phyloP scores from a whole-genome alignment of 352 stramenopile species.

The Globisporangium paddicum region DNA sequence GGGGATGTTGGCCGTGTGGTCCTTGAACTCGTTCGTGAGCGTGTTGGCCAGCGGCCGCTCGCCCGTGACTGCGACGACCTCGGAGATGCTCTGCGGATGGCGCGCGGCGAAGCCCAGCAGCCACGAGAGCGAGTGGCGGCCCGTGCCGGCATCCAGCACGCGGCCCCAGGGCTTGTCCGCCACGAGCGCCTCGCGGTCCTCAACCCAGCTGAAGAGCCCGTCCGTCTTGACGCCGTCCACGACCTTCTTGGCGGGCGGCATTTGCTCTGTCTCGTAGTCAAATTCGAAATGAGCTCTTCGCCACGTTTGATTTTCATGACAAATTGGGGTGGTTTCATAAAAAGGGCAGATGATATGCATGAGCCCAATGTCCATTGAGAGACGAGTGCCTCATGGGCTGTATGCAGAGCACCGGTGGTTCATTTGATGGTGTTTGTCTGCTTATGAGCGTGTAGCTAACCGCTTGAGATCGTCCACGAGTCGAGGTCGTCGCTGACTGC shows the following conservation, averaged over 20 bases:
- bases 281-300: background rate
- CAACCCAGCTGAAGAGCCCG: conserved; percentile 69
- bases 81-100: conserved; percentile 19
- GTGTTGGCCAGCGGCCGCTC: conserved; percentile 48
- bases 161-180: conserved; percentile 34
- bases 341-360: background rate
- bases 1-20: conserved; percentile 25
- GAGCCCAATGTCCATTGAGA: background rate
- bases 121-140: conserved; percentile 87
- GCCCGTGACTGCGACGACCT: conserved; percentile 70
- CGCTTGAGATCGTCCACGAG: no score
- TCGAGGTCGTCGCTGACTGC: background rate
- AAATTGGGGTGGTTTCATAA: conserved; percentile 1
- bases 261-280: background rate
- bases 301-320: background rate
- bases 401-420: no score
- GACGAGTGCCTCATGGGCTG: background rate
- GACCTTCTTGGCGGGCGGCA: conserved; percentile 16
- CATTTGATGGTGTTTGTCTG: no score
- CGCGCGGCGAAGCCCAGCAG: conserved; percentile 41
- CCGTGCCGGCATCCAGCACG: conserved; percentile 89
- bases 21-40: conserved; percentile 32
- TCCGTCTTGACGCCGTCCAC: conserved; percentile 39
- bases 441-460: no score
- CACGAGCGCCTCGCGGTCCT: conserved; percentile 42